phyloP scores from a whole-genome alignment of 768 basidiomycete species.

The Lyophyllum shimeji region DNA sequence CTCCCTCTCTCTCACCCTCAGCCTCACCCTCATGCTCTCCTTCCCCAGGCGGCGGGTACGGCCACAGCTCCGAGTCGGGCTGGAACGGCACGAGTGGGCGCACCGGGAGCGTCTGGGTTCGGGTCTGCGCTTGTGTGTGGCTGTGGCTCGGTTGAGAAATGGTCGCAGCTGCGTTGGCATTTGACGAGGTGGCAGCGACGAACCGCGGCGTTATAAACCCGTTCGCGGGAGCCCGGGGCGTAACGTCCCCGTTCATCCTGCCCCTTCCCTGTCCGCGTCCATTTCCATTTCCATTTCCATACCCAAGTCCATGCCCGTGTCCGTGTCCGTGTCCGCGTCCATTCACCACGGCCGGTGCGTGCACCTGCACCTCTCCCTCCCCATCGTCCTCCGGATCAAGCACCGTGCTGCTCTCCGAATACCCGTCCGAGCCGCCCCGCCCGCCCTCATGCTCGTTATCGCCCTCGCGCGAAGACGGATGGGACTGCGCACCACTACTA shows the following conservation, averaged over 20 bases:
- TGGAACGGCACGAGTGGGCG: constrained; percentile 59
- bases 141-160: not conserved
- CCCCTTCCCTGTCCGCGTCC: constrained; percentile 25
- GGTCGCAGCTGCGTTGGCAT: no score
- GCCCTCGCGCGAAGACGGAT: constrained; percentile 52
- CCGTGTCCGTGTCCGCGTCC: no score
- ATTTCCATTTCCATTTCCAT: no score
- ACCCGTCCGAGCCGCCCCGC: constrained; percentile 42
- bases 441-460: no score
- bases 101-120: constrained; percentile 17
- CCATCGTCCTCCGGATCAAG: constrained; percentile 32
- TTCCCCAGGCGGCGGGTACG: constrained; percentile 53
- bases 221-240: constrained; percentile 51
- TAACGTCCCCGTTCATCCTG: constrained; percentile 55
- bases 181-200: not conserved
- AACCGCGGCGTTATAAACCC: constrained; percentile 18
- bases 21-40: constrained; percentile 35
- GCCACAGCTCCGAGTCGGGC: constrained; percentile 69
- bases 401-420: constrained; percentile 42
- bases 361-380: constrained; percentile 28
- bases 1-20: constrained; percentile 29
- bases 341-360: constrained; percentile 29
- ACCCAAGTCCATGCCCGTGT: constrained; percentile 6
- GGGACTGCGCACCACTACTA: constrained; percentile 34
- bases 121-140: not conserved